These are phyloP conservation scores for Epichloe coenophiala DNA, from an alignment of 2,329 filamentous ascomycete genomes.

Conservation along the genomic window DNA sequence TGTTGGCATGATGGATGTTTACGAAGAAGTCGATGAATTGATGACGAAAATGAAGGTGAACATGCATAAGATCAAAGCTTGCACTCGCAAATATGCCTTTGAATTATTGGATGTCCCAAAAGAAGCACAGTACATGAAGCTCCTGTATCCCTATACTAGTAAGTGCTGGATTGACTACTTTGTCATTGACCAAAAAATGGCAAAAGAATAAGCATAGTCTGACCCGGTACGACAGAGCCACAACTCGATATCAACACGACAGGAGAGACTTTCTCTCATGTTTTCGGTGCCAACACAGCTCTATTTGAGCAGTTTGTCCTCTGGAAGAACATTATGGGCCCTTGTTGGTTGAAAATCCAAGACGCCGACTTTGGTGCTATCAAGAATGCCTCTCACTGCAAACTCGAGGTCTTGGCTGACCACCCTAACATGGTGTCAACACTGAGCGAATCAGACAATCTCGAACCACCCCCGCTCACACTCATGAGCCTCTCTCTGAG, in stretches of 20 bases:
- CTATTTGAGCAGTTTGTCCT: slow-evolving; percentile 97
- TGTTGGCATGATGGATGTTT: slow-evolving; percentile 79
- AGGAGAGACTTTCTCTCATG: slow-evolving; percentile 84
- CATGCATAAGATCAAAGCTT: slow-evolving; percentile 89
- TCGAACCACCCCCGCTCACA: slow-evolving; percentile 76
- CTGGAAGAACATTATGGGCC: slow-evolving; percentile 98
- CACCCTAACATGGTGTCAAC: slow-evolving; percentile 65
- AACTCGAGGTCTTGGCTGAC: slow-evolving; percentile 73
- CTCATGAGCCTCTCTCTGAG: slow-evolving; percentile 91
- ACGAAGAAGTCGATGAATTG: slow-evolving; percentile 72
- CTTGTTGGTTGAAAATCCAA: slow-evolving; percentile 89
- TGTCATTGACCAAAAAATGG: neutral
- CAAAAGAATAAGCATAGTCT: slow-evolving; percentile 4
- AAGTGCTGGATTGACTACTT: slow-evolving; percentile 6
- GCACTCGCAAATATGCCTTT: slow-evolving; percentile 86
- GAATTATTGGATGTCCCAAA: slow-evolving; percentile 77
- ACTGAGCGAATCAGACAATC: slow-evolving; percentile 62
- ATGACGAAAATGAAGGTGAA: slow-evolving; percentile 79
- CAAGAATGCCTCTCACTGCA: slow-evolving; percentile 93
- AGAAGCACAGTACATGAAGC: slow-evolving; percentile 82
- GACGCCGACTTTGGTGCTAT: slow-evolving; percentile 71
- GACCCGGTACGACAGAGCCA: slow-evolving; percentile 34
- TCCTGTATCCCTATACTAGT: slow-evolving; percentile 90
- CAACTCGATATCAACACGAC: slow-evolving; percentile 54
- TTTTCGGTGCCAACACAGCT: slow-evolving; percentile 86